Evolutionary conservation across 495 filamentous ascomycete species (phyloP).

Genomic region (Penicillium pulvis): DNA sequence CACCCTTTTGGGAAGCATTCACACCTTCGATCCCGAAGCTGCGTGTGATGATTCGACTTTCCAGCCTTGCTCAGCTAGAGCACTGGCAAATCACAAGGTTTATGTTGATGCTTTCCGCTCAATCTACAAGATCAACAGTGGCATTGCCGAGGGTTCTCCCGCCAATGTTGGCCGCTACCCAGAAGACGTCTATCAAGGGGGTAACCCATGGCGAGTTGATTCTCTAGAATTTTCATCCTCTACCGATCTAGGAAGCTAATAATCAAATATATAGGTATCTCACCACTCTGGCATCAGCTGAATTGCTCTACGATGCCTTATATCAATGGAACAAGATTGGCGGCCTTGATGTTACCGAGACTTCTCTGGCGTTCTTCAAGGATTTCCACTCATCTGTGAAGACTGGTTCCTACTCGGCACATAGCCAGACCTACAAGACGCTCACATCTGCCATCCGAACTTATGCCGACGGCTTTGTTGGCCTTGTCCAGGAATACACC

Average conservation of each 20-base stretch:
- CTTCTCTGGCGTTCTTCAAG: constrained; percentile 60
- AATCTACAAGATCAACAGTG: constrained; percentile 42
- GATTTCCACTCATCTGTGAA: constrained; percentile 50
- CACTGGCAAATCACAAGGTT: constrained; percentile 53
- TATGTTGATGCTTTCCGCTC: constrained; percentile 51
- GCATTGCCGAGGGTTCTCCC: constrained; percentile 20
- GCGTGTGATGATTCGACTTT: constrained; percentile 44
- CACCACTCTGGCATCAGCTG: constrained; percentile 58
- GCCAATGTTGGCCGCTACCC: constrained; percentile 56
- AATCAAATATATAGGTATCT: constrained; percentile 34
- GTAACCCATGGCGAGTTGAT: constrained; percentile 56
- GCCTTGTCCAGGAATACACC: constrained; percentile 39
- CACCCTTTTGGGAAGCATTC: constrained; percentile 57
- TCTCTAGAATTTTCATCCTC: background rate
- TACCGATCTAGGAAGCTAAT: background rate
- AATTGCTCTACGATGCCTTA: constrained; percentile 62
- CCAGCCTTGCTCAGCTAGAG: constrained; percentile 50
- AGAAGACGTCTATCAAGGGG: constrained; percentile 65
- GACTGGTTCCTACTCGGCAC: constrained; percentile 48
- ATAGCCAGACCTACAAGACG: constrained; percentile 41
- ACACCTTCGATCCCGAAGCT: constrained; percentile 59
- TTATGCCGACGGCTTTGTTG: constrained; percentile 57
- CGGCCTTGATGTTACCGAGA: constrained; percentile 53
- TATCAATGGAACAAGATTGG: constrained; percentile 58
- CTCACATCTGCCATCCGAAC: constrained; percentile 52